Percentiles rank a stretch among this genome's conserved stretches.
These are phyloP conservation scores for Lentinus tigrinus DNA, from an alignment of 768 basidiomycete genomes.

Conservation along the genomic window DNA sequence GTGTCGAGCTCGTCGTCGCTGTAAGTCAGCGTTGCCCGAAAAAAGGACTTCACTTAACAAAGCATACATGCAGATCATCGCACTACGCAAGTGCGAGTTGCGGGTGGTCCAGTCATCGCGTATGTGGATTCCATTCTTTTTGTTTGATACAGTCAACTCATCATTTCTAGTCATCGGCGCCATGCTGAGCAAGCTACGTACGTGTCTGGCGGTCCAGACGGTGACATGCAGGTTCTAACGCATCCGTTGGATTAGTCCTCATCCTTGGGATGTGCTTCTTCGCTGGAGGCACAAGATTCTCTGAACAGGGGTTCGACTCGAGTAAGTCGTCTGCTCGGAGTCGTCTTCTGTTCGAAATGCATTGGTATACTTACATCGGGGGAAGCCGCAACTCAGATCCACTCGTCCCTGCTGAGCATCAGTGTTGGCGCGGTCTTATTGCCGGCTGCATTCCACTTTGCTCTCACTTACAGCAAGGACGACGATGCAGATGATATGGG, in stretches of 20 bases:
- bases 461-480: slow-evolving; percentile 36
- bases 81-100: slow-evolving; percentile 79
- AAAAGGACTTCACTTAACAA: neutral
- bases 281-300: slow-evolving; percentile 73
- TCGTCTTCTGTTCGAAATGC: too few relatives aligned
- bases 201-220: slow-evolving; percentile 21
- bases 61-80: slow-evolving; percentile 56
- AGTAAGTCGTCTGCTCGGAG: slow-evolving; percentile 53
- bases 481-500: slow-evolving; percentile 6
- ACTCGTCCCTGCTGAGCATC: slow-evolving; percentile 70
- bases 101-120: slow-evolving; percentile 78
- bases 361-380: neutral
- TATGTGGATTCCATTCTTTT: slow-evolving; percentile 35
- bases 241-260: slow-evolving; percentile 48
- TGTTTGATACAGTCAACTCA: neutral
- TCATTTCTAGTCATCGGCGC: slow-evolving; percentile 66
- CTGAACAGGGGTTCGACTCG: slow-evolving; percentile 74
- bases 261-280: slow-evolving; percentile 87
- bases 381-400: slow-evolving; percentile 67
- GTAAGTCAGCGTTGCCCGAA: slow-evolving; percentile 39
- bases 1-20: slow-evolving; percentile 66
- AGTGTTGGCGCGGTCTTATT: slow-evolving; percentile 79
- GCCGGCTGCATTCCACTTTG: slow-evolving; percentile 74
- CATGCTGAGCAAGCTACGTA: slow-evolving; percentile 75
- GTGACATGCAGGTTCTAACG: neutral